Evolutionary conservation across 139 green algal genomes (phyloP).

Genomic region (Edaphochlamys debaryana): DNA sequence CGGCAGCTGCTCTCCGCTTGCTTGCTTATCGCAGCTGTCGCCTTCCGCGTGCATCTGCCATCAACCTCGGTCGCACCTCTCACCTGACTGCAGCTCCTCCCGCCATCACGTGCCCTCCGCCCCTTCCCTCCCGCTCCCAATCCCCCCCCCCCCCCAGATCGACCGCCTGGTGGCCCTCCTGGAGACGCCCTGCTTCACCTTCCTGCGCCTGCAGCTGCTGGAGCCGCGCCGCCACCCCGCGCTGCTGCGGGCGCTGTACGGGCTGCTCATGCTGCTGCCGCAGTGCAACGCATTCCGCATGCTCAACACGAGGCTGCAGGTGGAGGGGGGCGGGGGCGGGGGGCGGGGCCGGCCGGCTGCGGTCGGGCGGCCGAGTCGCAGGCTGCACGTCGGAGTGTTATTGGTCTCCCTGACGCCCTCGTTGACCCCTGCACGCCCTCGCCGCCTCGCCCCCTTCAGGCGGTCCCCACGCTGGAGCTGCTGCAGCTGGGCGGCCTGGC

Average conservation of each 20-base stretch:
- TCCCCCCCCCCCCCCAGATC: slow-evolving; percentile 67
- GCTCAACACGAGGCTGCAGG: slow-evolving; percentile 76
- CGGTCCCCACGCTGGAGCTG: slow-evolving; percentile 62
- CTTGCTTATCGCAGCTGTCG: too few relatives aligned
- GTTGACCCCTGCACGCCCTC: too few relatives aligned
- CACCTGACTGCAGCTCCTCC: too few relatives aligned
- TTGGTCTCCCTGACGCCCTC: too few relatives aligned
- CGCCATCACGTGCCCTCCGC: too few relatives aligned
- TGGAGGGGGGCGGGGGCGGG: background rate
- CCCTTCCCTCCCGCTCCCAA: background rate
- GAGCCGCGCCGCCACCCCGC: slow-evolving; percentile 72
- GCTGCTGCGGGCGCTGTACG: slow-evolving; percentile 85
- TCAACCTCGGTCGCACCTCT: too few relatives aligned
- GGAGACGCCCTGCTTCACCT: slow-evolving; percentile 93
- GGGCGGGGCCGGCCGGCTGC: background rate
- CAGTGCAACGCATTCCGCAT: slow-evolving; percentile 92
- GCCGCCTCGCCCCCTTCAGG: slow-evolving; percentile 23
- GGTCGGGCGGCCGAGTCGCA: too few relatives aligned
- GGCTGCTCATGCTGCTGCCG: slow-evolving; percentile 95
- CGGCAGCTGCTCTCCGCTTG: too few relatives aligned
- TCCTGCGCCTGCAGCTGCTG: slow-evolving; percentile 92
- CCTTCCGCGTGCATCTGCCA: too few relatives aligned
- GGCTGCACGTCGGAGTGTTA: too few relatives aligned
- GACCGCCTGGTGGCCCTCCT: slow-evolving; percentile 91
- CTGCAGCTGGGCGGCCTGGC: slow-evolving; percentile 47